Conservation (phyloP, 148 eudicot genomes). For the Nepenthes gracilis region DNA sequence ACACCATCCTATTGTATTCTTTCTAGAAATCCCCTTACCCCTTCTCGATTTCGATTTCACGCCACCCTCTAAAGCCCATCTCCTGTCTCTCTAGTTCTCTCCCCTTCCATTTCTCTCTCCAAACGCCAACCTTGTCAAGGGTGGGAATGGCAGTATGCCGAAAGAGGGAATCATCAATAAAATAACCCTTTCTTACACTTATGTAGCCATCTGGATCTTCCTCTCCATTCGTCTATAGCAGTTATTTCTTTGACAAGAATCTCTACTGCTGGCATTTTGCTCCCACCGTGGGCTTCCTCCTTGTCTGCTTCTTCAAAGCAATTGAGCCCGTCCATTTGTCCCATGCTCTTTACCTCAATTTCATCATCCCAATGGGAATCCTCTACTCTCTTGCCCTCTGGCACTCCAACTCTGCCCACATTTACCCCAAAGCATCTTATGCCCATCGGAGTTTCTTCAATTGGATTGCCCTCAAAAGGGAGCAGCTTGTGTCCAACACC, state of each 20-base stretch:
- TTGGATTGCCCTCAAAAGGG: slow-evolving; percentile 8
- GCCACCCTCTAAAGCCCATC: no score
- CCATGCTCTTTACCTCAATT: slow-evolving; percentile 5
- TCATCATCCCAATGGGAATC: slow-evolving; percentile 11
- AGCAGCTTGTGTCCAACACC: not conserved
- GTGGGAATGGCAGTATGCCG: slow-evolving; percentile 5
- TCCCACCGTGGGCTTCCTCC: slow-evolving; percentile 10
- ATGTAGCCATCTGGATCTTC: slow-evolving; percentile 19
- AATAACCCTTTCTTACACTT: slow-evolving; percentile 14
- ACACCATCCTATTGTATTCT: no score
- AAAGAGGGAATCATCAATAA: slow-evolving; percentile 12
- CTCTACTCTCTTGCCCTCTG: slow-evolving; percentile 13
- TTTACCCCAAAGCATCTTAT: slow-evolving; percentile 10
- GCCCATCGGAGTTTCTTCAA: slow-evolving; percentile 7
- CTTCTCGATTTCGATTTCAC: no score
- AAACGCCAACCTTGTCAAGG: not conserved
- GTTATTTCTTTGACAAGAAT: slow-evolving; percentile 10
- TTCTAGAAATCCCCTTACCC: no score
- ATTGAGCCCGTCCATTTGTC: slow-evolving; percentile 14
- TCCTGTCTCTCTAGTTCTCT: no score
- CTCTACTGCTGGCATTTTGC: slow-evolving; percentile 13
- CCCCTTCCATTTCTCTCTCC: no score
- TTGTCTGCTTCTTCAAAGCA: slow-evolving; percentile 8
- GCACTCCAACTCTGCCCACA: slow-evolving; percentile 13
- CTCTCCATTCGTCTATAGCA: slow-evolving; percentile 16